Evolutionary conservation across 2,329 filamentous ascomycete species (phyloP).

Genomic region (Tolypocladium cylindrosporum): DNA sequence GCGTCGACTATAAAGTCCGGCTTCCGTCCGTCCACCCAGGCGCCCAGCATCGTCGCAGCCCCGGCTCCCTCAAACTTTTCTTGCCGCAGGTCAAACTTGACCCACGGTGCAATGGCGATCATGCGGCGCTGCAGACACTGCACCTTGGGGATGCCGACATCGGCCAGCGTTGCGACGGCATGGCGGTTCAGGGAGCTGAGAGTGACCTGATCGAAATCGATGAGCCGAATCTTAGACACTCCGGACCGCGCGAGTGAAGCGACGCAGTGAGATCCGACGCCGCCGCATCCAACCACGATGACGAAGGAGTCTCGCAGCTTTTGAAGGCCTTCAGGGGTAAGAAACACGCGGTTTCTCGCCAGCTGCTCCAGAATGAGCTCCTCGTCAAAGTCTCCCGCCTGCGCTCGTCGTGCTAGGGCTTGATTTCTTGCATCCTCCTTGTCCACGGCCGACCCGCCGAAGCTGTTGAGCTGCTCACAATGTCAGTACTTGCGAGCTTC

Average conservation of each 20-base stretch:
- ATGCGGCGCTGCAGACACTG: conserved; percentile 70
- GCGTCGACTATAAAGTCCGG: conserved; percentile 93
- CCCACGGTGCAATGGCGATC: conserved; percentile 85
- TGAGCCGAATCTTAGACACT: conserved; percentile 74
- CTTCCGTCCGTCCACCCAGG: conserved; percentile 52
- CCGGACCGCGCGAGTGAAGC: conserved; percentile 82
- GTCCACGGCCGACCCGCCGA: conserved; percentile 42
- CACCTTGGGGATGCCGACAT: conserved; percentile 90
- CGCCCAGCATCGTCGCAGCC: conserved; percentile 56
- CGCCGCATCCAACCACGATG: conserved; percentile 84
- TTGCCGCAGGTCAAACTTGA: conserved; percentile 74
- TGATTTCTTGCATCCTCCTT: conserved; percentile 53
- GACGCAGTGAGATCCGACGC: conserved; percentile 86
- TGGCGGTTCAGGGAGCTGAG: conserved; percentile 93
- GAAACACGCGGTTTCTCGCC: conserved; percentile 83
- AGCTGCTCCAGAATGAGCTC: conserved; percentile 92
- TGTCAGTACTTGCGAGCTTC: neutral
- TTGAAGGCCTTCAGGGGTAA: conserved; percentile 69
- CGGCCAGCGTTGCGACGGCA: conserved; percentile 84
- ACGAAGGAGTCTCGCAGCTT: conserved; percentile 77
- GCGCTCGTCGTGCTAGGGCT: conserved; percentile 47
- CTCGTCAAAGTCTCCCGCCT: conserved; percentile 55
- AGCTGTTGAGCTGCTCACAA: conserved; percentile 45
- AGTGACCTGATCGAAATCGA: conserved; percentile 97
- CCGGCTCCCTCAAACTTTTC: conserved; percentile 67